Evolutionary conservation across 176 grass and related monocot genomes (phyloP), one percentile per base, ranked within the genome.

Genomic region (Oryza glaberrima): DNA sequence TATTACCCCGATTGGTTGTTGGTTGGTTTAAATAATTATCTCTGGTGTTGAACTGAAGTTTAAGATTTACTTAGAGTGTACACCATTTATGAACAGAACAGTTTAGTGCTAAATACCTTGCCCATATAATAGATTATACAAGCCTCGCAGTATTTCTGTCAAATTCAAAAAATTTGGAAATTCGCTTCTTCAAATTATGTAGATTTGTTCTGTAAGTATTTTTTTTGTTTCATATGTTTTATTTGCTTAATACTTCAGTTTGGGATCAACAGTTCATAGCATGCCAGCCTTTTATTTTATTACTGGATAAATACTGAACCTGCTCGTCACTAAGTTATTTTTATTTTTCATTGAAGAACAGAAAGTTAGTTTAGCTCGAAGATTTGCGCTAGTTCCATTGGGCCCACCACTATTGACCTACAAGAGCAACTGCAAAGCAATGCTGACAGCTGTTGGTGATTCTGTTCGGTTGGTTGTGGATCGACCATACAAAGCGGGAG

Each of bases 341-440:
- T 12, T 66, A 68, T 67, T 77, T 88, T 28, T 65, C 64, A 56
- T 80, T 87, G 73, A 84, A 75, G 19, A 90, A 81, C 88, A 99
- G 96, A 96, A 96, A 79, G 93, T 99, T 64, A 99, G 90, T 85
- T 92, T 99, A 84, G 96, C 96, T 79, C 90, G 96, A 88, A 92
- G 96, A 75, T 99, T 99, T 86, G 93, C 91, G 3, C 43, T 99
- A 84, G 96, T 99, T 86, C 96, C 96, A 25, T 83, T 99, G 83
- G 93, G 96, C 13, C 96, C 96, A 72, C 96, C 96, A 77, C 86
- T 99, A 52, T 88, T 99, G 76, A 88, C 96, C 64, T 99, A 99
- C 93, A 99, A 99, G 88, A 99, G 96, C 86, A 92, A 96, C 67
- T 96, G 93, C 86, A 99, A 94, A 87, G 88, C 96, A 58, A 99